Base-by-base conservation (phyloP, 306 rosid species). In the Gleditsia sinensis region DNA sequence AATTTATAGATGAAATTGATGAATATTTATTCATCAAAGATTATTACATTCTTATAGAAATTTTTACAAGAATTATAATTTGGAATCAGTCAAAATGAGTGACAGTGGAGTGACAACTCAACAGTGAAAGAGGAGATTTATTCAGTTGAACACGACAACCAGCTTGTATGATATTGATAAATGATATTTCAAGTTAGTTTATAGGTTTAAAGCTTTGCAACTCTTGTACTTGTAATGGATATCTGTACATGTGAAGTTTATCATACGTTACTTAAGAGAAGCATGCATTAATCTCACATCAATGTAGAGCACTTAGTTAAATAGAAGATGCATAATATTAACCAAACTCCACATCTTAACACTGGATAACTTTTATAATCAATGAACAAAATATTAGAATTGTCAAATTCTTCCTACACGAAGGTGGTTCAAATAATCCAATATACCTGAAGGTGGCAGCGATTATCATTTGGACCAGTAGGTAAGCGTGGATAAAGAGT, bases 401-500 rank as follows among this genome's bases (percentile, higher is more conserved):
- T 16, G 45, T 20, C 37, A 32, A 50, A 50, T 30, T 28, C 25
- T 48, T 30, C 57, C 49, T 43, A 21, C 56, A 59, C 36, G 45
- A 24, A 59, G 37, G 61, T 42, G 57, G 53, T 66, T 67, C 65
- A 58, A 19, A 54, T 37, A 75, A 70, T 67, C 49, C 53, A 69
- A 39, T 11, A 48, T 86, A 94, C 98, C 98, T 94, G 98, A 80
- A 94, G 96, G 87, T 94, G 98, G 85, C 97, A 91, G 75, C 94
- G 90, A 71, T 91, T 91, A 83, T 94, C 98, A 67, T 88, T 94
- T 69, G 98, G 96, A 59, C 97, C 97, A 69, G 91, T 87, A 61
- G 98, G 98, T 86, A 94, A 80, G 72, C 96, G 96, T 63, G 98
- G 97, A 82, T 94, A 94, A 65, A 94, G 96, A 81, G 98, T 84